phyloP scores from a whole-genome alignment of 2,329 filamentous ascomycete genomes.

The Paraphaeosphaeria minitans region DNA sequence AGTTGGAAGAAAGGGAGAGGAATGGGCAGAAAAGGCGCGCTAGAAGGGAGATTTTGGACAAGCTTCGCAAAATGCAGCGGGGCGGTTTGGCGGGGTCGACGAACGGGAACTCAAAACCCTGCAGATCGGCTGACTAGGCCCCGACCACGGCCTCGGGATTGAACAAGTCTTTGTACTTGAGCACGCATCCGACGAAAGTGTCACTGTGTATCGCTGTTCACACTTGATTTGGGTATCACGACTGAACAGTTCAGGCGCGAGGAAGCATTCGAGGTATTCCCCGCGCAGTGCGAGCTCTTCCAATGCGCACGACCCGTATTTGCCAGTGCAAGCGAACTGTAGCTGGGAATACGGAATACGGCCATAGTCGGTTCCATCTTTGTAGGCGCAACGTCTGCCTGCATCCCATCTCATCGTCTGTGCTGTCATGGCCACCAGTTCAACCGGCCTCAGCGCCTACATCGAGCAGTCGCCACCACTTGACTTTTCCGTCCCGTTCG shows the following conservation, averaged over 20 bases:
- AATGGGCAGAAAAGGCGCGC: background rate
- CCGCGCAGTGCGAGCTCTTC: background rate
- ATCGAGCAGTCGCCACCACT: slow-evolving; percentile 47
- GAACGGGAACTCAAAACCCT: background rate
- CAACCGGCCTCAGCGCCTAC: slow-evolving; percentile 25
- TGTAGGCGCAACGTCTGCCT: background rate
- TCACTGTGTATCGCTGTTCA: background rate
- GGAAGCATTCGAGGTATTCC: background rate
- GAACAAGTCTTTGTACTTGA: background rate
- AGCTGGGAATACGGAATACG: background rate
- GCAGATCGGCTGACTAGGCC: background rate
- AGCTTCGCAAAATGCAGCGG: background rate
- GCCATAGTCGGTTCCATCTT: background rate
- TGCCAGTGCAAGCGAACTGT: background rate
- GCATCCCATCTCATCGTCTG: background rate
- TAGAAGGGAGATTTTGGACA: background rate
- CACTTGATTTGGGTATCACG: background rate
- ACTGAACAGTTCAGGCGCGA: background rate
- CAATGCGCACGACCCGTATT: background rate
- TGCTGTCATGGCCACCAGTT: slow-evolving; percentile 33
- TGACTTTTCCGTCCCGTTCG: slow-evolving; percentile 42
- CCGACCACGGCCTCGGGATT: background rate
- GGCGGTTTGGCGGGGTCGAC: background rate
- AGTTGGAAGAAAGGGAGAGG: background rate
- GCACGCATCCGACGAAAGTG: background rate